These are phyloP conservation scores for Phytophthora rubi DNA, from an alignment of 352 stramenopile species.

Conservation along the genomic window DNA sequence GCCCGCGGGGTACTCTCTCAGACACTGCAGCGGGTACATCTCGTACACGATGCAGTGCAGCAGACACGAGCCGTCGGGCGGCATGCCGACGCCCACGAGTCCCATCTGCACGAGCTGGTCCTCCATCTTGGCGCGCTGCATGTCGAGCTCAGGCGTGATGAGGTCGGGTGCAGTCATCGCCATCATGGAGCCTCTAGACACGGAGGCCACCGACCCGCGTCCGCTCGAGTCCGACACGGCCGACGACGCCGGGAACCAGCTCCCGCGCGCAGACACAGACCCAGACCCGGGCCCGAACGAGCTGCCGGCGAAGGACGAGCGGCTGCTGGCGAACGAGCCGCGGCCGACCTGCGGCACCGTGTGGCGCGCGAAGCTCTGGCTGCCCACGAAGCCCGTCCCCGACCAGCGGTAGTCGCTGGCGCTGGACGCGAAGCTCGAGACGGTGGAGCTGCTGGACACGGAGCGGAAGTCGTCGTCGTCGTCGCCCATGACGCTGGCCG, in stretches of 20 bases:
- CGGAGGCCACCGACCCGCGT: slow-evolving; percentile 32
- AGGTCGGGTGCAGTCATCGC: slow-evolving; percentile 66
- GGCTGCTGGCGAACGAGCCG: slow-evolving; percentile 46
- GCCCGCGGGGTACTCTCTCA: slow-evolving; percentile 67
- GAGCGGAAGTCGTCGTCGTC: slow-evolving; percentile 84
- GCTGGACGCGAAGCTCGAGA: slow-evolving; percentile 61
- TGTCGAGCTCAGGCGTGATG: slow-evolving; percentile 74
- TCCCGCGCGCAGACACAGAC: slow-evolving; percentile 36
- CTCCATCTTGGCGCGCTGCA: slow-evolving; percentile 83
- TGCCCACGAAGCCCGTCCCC: slow-evolving; percentile 78
- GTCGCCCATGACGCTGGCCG: slow-evolving; percentile 75
- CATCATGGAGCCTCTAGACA: slow-evolving; percentile 62
- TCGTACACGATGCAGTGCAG: slow-evolving; percentile 88
- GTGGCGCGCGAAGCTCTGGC: slow-evolving; percentile 62
- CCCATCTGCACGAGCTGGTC: slow-evolving; percentile 64
- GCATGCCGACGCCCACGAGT: slow-evolving; percentile 80
- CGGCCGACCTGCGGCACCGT: slow-evolving; percentile 26
- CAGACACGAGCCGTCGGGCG: slow-evolving; percentile 80
- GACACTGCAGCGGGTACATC: slow-evolving; percentile 83
- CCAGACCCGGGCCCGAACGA: slow-evolving; percentile 26
- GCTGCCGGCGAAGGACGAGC: slow-evolving; percentile 41
- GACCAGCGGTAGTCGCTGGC: slow-evolving; percentile 82
- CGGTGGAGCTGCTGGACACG: slow-evolving; percentile 67
- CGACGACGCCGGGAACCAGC: slow-evolving; percentile 64
- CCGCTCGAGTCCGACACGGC: slow-evolving; percentile 28